These are phyloP conservation scores for Hylodesmum podocarpum DNA, from an alignment of 306 rosid species.

Conservation along the genomic window DNA sequence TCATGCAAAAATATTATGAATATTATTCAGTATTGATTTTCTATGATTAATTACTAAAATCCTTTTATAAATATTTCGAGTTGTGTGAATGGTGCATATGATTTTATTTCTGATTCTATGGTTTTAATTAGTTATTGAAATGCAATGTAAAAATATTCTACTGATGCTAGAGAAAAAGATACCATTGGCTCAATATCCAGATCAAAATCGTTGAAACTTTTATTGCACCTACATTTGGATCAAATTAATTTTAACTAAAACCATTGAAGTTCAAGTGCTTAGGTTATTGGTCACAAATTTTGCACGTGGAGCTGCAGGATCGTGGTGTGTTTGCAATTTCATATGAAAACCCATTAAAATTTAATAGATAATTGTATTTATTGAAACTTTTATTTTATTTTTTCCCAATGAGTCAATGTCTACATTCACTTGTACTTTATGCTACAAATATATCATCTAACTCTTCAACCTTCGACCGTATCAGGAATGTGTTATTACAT, in stretches of 20 bases:
- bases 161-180: no score
- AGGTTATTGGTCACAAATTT: background rate
- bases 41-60: no score
- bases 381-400: background rate
- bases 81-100: background rate
- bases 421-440: background rate
- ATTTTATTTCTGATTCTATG: background rate
- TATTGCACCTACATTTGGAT: background rate
- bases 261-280: background rate
- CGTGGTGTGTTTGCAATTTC: background rate
- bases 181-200: background rate
- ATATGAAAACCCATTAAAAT: background rate
- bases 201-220: background rate
- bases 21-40: no score
- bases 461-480: background rate
- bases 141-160: no score
- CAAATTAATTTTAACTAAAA: no score
- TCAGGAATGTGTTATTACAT: background rate
- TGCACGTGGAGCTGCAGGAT: background rate
- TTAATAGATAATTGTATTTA: background rate
- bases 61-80: no score
- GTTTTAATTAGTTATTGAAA: background rate
- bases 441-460: background rate
- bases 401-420: no score
- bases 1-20: no score